Conservation (phyloP, 78 protist species). For the Protostelium mycophagum region DNA sequence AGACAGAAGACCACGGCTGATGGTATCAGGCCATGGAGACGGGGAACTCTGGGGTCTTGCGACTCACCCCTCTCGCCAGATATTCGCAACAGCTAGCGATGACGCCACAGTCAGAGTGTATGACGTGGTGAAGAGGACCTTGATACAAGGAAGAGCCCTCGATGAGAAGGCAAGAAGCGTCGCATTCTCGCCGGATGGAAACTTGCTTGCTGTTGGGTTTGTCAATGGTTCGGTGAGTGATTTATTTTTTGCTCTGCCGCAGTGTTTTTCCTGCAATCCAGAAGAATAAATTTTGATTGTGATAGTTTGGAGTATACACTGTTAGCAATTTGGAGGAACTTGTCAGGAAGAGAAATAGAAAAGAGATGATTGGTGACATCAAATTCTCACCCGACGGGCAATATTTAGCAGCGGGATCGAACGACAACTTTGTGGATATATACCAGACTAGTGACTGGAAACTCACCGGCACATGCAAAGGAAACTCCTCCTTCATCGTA, state of each 20-base stretch:
- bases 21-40: background rate
- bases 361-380: constrained; percentile 18
- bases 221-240: background rate
- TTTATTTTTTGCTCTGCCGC: too few species aligned
- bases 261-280: too few species aligned
- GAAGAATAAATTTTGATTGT: background rate
- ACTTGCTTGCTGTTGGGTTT: background rate
- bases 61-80: background rate
- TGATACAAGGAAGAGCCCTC: background rate
- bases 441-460: constrained; percentile 3
- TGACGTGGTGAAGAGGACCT: constrained; percentile 3
- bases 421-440: constrained; percentile 41
- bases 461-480: background rate
- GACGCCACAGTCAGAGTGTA: constrained; percentile 20
- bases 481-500: constrained; percentile 10
- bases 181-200: constrained; percentile 4
- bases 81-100: constrained; percentile 15
- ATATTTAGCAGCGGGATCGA: constrained; percentile 32
- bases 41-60: constrained; percentile 55
- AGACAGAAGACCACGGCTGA: background rate
- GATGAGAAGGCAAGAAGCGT: background rate
- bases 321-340: background rate
- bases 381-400: constrained; percentile 22
- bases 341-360: background rate
- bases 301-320: background rate